Percentiles rank a stretch among this genome's conserved stretches.
phyloP scores from a whole-genome alignment of 768 basidiomycete species.

The Tricholoma sp. region DNA sequence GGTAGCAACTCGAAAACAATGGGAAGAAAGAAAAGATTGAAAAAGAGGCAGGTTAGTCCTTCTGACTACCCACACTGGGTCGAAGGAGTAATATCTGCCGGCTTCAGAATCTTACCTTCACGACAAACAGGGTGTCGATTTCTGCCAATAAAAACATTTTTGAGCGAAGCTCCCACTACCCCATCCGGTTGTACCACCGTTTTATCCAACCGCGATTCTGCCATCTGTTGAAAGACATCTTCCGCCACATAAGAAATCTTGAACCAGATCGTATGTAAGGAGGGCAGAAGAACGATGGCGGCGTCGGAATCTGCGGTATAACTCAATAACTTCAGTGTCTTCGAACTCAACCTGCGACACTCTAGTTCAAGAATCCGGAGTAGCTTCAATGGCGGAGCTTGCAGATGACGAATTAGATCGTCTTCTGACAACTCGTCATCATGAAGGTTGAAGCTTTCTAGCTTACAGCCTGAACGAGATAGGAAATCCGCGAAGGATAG shows the following conservation, averaged over 20 bases:
- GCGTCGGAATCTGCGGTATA: background rate
- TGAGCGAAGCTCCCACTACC: background rate
- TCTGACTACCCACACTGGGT: background rate
- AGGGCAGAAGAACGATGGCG: background rate
- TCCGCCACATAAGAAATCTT: background rate
- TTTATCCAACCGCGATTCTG: background rate
- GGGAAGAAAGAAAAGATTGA: background rate
- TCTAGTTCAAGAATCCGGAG: constrained; percentile 3
- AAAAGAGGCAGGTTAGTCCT: background rate
- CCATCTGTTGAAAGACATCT: background rate
- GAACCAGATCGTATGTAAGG: background rate
- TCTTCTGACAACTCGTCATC: constrained; percentile 2
- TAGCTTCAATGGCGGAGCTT: background rate
- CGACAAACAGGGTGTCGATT: background rate
- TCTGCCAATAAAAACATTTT: background rate
- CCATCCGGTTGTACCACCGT: background rate
- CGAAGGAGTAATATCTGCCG: background rate
- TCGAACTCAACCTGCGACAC: background rate
- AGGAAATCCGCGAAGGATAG: background rate
- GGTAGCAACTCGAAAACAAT: too few relatives aligned
- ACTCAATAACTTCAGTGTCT: background rate
- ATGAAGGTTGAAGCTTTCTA: constrained; percentile 1
- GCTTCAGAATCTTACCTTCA: background rate
- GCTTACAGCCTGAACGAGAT: background rate
- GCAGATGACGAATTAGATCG: background rate